These are phyloP conservation scores for Phytophthora pinifolia DNA, from an alignment of 352 stramenopile species.

Conservation along the genomic window DNA sequence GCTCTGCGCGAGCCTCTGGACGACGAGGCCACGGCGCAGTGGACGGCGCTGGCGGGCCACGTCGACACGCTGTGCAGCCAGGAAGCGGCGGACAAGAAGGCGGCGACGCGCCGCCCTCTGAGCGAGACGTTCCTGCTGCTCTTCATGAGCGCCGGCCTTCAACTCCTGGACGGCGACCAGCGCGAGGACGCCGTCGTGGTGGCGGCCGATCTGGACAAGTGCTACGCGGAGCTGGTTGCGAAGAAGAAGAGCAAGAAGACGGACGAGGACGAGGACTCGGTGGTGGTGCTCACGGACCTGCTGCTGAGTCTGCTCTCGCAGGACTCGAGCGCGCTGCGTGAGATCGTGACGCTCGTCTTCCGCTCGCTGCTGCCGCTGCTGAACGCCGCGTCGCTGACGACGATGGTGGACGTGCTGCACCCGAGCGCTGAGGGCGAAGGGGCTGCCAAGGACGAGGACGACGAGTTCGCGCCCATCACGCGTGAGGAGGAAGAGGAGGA, in stretches of 20 bases:
- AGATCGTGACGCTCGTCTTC: conserved; percentile 85
- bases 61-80: conserved; percentile 40
- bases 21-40: conserved; percentile 30
- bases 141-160: conserved; percentile 72
- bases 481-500: conserved; percentile 37
- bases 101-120: conserved; percentile 36
- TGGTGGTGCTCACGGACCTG: conserved; percentile 83
- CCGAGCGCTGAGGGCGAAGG: conserved; percentile 35
- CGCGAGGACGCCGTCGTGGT: conserved; percentile 59
- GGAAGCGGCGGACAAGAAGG: conserved; percentile 27
- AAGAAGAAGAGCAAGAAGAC: conserved; percentile 37
- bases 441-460: conserved; percentile 37
- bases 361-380: conserved; percentile 69
- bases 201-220: conserved; percentile 68
- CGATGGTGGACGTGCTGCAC: conserved; percentile 71
- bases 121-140: conserved; percentile 69
- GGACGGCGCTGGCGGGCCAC: conserved; percentile 21
- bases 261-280: conserved; percentile 36
- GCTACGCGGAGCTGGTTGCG: conserved; percentile 55
- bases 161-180: conserved; percentile 70
- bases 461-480: conserved; percentile 45
- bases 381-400: conserved; percentile 57
- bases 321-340: conserved; percentile 81
- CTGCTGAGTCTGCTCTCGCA: conserved; percentile 81
- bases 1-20: conserved; percentile 44